Base-by-base conservation (phyloP, 495 filamentous ascomycete species). In the Penicillium desertorum region DNA sequence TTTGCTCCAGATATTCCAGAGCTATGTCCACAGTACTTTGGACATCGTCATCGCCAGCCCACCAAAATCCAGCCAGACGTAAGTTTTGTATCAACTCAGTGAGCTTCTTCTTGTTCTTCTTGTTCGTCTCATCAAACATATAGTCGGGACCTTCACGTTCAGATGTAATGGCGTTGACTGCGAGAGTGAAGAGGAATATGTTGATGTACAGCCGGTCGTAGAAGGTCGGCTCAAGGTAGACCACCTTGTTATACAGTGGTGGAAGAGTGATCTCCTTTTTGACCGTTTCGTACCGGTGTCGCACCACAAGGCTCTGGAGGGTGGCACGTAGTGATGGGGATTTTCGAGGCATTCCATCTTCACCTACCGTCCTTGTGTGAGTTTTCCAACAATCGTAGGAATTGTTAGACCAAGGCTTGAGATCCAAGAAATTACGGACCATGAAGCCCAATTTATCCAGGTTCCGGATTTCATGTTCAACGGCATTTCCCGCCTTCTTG, bases 101-200 rank as follows among this genome's bases (percentile, higher is more conserved):
- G 0, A 96, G 75, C 48, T 79, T 73, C 36, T 82, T 85, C 23
- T 81, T 70, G 63, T 79, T 73, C 41, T 82, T 85, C 23, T 81
- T 70, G 63, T 91, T 92, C 7, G 79, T 81, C 0, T 83, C 79
- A 53, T 96, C 86, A 62, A 96, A 96, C 64, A 98, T 87, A 63
- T 96, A 98, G 65, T 98, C 93, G 30, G 79, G 76, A 62, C 91
- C 93, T 6, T 79, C 80, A 12, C 91, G 78, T 61, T 96, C 89
- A 4, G 90, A 95, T n/a, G 92, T 92, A 7, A 98, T 85, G 1
- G 91, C 85, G 67, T 98, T 98, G 51, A 89, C 84, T 14, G 88
- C 85, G 27, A 96, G 80, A 62, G 86, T 83, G 59, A 90, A 85
- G 2, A 88, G 82, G 65, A 98, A 96, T 3, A 94, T 73, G 63